Evolutionary conservation across 1,139 yeast genomes (phyloP).

Genomic region (Zygosaccharomyces sapae): DNA sequence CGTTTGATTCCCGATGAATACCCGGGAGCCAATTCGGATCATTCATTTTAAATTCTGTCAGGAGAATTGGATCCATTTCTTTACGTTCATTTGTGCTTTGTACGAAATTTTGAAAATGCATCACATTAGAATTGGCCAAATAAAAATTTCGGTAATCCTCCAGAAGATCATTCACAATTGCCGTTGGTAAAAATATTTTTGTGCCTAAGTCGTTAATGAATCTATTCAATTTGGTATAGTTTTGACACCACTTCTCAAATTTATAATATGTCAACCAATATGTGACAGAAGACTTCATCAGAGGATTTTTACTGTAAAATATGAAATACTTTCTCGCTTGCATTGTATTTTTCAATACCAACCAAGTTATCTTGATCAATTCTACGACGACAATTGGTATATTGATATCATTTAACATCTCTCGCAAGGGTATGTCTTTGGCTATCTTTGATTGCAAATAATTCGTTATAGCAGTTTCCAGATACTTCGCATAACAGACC

Average conservation of each 20-base stretch:
- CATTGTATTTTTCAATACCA: conserved; percentile 34
- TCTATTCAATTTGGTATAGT: conserved; percentile 43
- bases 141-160: conserved; percentile 35
- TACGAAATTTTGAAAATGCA: conserved; percentile 16
- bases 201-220: conserved; percentile 44
- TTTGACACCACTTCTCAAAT: conserved; percentile 45
- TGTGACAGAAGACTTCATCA: conserved; percentile 41
- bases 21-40: conserved; percentile 30
- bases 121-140: conserved; percentile 30
- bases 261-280: conserved; percentile 59
- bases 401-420: conserved; percentile 35
- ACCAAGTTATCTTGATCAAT: conserved; percentile 40
- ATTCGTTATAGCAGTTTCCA: conserved; percentile 27
- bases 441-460: conserved; percentile 21
- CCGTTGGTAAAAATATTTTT: conserved; percentile 47
- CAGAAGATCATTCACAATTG: conserved; percentile 44
- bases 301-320: conserved; percentile 39
- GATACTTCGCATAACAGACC: conserved; percentile 22
- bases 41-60: conserved; percentile 28
- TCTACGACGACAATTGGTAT: conserved; percentile 39
- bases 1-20: conserved; percentile 17
- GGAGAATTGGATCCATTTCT: conserved; percentile 25
- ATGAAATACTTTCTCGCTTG: conserved; percentile 44
- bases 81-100: background rate
- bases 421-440: conserved; percentile 24